Evolutionary conservation across 2,329 filamentous ascomycete species (phyloP).

Genomic region (Lecanicillium sp.): DNA sequence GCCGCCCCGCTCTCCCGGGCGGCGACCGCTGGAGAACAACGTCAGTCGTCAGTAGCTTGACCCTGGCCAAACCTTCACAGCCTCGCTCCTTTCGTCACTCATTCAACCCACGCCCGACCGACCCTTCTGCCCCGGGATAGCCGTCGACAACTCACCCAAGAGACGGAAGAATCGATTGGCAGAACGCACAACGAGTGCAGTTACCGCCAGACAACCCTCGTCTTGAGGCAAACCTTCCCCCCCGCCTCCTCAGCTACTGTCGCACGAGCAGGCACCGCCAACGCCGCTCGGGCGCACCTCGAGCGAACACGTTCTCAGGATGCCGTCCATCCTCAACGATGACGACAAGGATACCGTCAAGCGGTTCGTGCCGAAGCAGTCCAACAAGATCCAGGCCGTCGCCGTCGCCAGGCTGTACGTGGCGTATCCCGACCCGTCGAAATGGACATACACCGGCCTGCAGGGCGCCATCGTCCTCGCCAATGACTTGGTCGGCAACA

Average conservation of each 20-base stretch:
- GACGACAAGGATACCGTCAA: conserved; percentile 96
- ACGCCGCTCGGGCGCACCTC: too few relatives aligned
- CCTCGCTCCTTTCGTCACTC: background rate
- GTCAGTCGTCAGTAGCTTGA: background rate
- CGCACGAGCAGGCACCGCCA: conserved; percentile 8
- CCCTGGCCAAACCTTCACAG: background rate
- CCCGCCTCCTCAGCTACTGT: too few relatives aligned
- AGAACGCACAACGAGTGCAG: too few relatives aligned
- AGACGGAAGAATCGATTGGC: too few relatives aligned
- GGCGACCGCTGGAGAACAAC: too few relatives aligned
- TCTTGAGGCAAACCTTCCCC: too few relatives aligned
- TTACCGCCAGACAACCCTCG: too few relatives aligned
- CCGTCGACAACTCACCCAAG: background rate
- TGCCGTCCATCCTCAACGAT: conserved; percentile 71
- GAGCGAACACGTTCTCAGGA: conserved; percentile 25
- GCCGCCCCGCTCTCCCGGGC: too few relatives aligned
- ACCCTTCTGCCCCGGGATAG: background rate
- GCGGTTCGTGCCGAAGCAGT: conserved; percentile 84
- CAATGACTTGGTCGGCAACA: conserved; percentile 91
- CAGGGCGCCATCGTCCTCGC: conserved; percentile 88
- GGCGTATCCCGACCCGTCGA: conserved; percentile 74
- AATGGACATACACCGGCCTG: conserved; percentile 91
- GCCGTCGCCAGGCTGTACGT: conserved; percentile 91
- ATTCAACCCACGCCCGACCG: background rate
- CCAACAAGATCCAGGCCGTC: conserved; percentile 96